These are phyloP conservation scores for Arctium minus DNA, from an alignment of 129 eudicot species.

Conservation along the genomic window DNA sequence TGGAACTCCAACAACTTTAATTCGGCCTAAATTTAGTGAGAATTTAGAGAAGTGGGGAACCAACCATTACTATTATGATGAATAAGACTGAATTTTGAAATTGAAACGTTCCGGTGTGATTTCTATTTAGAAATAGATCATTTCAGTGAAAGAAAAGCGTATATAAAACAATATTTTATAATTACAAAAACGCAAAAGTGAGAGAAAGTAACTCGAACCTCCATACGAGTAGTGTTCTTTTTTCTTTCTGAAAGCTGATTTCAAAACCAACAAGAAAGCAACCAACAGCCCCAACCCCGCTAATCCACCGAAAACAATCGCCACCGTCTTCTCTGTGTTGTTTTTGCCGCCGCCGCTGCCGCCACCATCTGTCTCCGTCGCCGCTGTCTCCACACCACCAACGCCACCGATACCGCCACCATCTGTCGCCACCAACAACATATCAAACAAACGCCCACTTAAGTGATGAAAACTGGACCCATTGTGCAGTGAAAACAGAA, in stretches of 20 bases:
- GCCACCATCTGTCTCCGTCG: conserved; percentile 24
- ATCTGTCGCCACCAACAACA: conserved; percentile 20
- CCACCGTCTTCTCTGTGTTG: conserved; percentile 68
- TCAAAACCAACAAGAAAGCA: conserved; percentile 60
- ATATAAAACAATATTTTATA: neutral
- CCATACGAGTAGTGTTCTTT: conserved; percentile 41
- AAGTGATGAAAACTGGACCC: neutral
- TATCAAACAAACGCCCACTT: neutral
- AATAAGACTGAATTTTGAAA: too few relatives aligned
- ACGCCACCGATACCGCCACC: neutral
- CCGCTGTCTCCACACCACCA: conserved; percentile 27
- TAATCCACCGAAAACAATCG: conserved; percentile 79
- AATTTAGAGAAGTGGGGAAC: too few relatives aligned
- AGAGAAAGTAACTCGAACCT: conserved; percentile 18
- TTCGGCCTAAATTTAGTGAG: too few relatives aligned
- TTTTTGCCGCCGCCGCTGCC: conserved; percentile 40
- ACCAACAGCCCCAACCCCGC: conserved; percentile 55
- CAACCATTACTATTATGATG: too few relatives aligned
- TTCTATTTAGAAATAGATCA: too few relatives aligned
- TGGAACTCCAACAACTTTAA: too few relatives aligned
- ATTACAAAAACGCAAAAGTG: neutral
- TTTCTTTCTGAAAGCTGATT: conserved; percentile 75
- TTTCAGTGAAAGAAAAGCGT: neutral
- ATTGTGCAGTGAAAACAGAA: neutral
- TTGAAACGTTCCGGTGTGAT: too few relatives aligned